These are phyloP conservation scores for Metschnikowia amazonensis DNA, from an alignment of 805 yeast genomes.

Conservation along the genomic window DNA sequence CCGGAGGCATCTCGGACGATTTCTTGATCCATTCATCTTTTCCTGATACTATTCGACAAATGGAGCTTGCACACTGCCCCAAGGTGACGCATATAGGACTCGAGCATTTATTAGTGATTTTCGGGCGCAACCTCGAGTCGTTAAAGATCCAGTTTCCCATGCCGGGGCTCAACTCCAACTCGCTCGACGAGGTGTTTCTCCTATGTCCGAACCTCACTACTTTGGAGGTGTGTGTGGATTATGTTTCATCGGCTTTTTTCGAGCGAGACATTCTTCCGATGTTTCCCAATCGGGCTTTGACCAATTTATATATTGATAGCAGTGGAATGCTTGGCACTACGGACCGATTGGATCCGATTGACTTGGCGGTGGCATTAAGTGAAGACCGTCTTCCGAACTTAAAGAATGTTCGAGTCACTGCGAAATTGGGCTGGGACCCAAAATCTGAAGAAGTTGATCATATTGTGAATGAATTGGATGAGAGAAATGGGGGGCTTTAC, in stretches of 20 bases:
- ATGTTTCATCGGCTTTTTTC: slow-evolving; percentile 47
- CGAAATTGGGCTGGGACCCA: slow-evolving; percentile 83
- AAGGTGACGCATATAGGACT: slow-evolving; percentile 62
- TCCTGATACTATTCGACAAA: slow-evolving; percentile 64
- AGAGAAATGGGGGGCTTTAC: slow-evolving; percentile 73
- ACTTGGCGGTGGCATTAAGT: slow-evolving; percentile 75
- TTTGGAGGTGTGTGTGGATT: slow-evolving; percentile 76
- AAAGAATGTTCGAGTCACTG: slow-evolving; percentile 60
- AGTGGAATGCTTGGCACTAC: slow-evolving; percentile 86
- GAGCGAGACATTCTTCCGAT: slow-evolving; percentile 30
- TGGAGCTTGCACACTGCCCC: slow-evolving; percentile 89
- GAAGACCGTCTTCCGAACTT: slow-evolving; percentile 74
- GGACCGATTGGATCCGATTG: slow-evolving; percentile 81
- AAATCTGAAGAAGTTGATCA: slow-evolving; percentile 38
- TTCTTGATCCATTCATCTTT: slow-evolving; percentile 68
- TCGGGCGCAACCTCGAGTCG: slow-evolving; percentile 63
- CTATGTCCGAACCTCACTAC: slow-evolving; percentile 71
- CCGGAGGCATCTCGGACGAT: slow-evolving; percentile 87
- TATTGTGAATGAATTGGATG: slow-evolving; percentile 66
- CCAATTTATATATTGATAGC: slow-evolving; percentile 66
- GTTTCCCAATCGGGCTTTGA: slow-evolving; percentile 44
- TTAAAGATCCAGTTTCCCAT: slow-evolving; percentile 80
- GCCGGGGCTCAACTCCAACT: slow-evolving; percentile 68
- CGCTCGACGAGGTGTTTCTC: slow-evolving; percentile 68
- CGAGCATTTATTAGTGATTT: slow-evolving; percentile 52